Evolutionary conservation across 208 protist species (phyloP), one percentile per base, ranked within the genome.

Genomic region (Acanthamoeba royreba): DNA sequence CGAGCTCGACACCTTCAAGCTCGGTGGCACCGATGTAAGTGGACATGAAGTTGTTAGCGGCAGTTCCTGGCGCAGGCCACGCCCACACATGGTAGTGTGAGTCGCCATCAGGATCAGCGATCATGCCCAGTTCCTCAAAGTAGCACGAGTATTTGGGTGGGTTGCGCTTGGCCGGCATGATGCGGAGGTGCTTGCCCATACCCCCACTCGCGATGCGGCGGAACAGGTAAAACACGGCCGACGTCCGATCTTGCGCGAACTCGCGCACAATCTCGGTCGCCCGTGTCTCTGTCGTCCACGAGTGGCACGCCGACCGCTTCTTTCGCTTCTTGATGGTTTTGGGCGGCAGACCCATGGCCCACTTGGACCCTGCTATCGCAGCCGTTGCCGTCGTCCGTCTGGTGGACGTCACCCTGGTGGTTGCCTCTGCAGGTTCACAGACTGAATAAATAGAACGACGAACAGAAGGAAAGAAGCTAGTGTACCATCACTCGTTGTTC

Each of bases 41-140:
- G 35, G 66, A 33, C 66, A 88, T 63, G 49, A 88, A 88, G 28
- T 22, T n/a, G 45, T 46, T 52, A 38, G 79, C 79, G 33, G 79
- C 31, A 17, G 79, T 58, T 40, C 43, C 38, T 31, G 28, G 4
- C 7, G 79, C 43, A 17, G 79, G 79, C 43, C 43, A 88, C 33
- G 79, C 79, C 79, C 79, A 88, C 45, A 88, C 79, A 38, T 88
- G 79, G 79, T 88, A 88, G 49, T 88, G 79, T 17, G 47, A 63
- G 79, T 88, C 79, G 33, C 58, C 58, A 46, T 88, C 79, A 4
- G 79, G 79, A n/a, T 88, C 79, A 19, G 47, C 25, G 7, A 88
- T 38, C 79, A 88, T 88, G 40, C 79, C 79, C 15, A 88, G 49
- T 38, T 88, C 79, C 79, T 88, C 79, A 31, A 88, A 88, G 43